Base-by-base conservation (phyloP, 2,329 filamentous ascomycete species). In the Ceratocystis ficicola region DNA sequence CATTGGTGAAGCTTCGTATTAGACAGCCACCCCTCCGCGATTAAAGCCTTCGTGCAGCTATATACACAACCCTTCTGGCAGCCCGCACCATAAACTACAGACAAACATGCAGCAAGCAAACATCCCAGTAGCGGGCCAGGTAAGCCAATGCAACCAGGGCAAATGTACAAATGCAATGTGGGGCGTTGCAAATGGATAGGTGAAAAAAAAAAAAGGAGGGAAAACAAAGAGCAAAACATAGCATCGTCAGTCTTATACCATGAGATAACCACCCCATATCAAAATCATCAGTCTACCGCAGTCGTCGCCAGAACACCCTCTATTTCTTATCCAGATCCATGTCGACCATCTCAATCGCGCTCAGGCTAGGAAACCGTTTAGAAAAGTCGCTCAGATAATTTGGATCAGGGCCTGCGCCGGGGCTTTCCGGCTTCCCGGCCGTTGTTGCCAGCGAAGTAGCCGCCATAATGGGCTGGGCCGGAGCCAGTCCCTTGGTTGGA, bases 311-410 rank as follows among this genome's bases (percentile, higher is more conserved):
- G 17, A 20, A 25, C 28, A 15, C 22, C 1, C 41, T 41, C 50
- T 67, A 67, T 59, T 67, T 67, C 63, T 67, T 67, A 8, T 74
- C 76, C 66, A 82, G 73, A 64, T 83, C 87, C 68, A 86, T 83
- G 76, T 94, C 89, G n/a, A 90, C 87, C 85, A 93, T 89, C 77
- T 96, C 92, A 70, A 96, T 83, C 8, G 90, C 83, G 66, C 86
- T 86, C 67, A 97, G 77, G 73, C 88, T 95, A 0, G 93, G 93
- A 75, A 91, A 96, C 67, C 90, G 81, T 75, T 91, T 91, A 68
- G 86, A 87, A 73, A 97, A 96, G 72, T 89, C 75, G 67, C 77
- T 75, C 57, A 87, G 74, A 71, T 86, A 86, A 70, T 91, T 88
- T 59, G 84, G 72, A 79, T 83, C 70, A 86, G 81, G 69, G 79